Evolutionary conservation across 768 basidiomycete genomes (phyloP), one percentile per base, ranked within the genome.

Genomic region (Lactarius tabidus): DNA sequence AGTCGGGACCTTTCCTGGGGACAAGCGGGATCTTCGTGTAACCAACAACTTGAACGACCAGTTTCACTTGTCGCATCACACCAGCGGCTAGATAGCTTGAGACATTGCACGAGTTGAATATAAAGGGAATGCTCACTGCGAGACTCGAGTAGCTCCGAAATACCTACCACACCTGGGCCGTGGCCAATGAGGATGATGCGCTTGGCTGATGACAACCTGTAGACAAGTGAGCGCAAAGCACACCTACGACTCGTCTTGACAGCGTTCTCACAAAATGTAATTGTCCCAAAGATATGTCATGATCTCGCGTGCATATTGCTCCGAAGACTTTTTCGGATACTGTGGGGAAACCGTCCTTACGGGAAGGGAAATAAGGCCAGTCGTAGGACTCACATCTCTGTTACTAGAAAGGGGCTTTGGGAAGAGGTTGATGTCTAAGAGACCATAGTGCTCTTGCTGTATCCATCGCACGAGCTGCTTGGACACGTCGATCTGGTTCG

Each of bases 271-370:
- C 95, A 90, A 86, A 67, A 98, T 80, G 72, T 95, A 95, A 71
- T 98, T 96, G 75, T 98, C 96, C 97, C 97, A 99, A 14, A 98
- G 75, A 73, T 98, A 96, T 4, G 81, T 80, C 64, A 96, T 73
- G 28, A 95, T 76, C 33, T 90, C 85, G 56, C 75, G 80, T 9
- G 80, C 81, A 48, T 80, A 79, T 52, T 74, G 73, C 70, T 74
- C 72, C 6, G 63, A 51, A 6, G 63, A 75, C 62, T 59, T 57
- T 28, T 65, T 69, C 28, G 36, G 66, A 67, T 71, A 70, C 67
- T 66, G 56, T 35, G 38, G 51, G 2, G 23, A 3, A 14, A 53
- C 31, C 17, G 20, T 35, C 28, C n/a, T 35, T 36, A 12, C n/a
- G 31, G 4, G n/a, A 61, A 31, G 31, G 4, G n/a, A 61, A 31